A percentile compares a stretch with the other conserved stretches of the same genome.
Conservation (phyloP, 139 green algal genomes). For the Yamagishiella unicocca region DNA sequence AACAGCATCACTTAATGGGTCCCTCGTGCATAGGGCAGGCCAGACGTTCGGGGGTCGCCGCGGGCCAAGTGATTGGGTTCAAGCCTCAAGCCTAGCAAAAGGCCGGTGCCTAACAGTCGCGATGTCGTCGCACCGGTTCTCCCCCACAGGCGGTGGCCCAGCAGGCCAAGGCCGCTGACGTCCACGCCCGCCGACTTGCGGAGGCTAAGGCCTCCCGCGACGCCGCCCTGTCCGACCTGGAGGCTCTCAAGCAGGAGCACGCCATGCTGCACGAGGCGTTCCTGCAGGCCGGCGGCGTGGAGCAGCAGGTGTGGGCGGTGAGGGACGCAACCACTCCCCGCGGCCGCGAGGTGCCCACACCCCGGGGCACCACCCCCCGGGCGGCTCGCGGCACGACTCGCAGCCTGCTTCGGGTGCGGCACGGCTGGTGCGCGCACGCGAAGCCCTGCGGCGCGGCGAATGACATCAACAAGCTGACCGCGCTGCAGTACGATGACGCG, state of each 20-base stretch:
- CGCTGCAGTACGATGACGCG: background rate
- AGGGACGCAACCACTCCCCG: background rate
- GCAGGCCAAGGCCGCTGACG: background rate
- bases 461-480: slow-evolving; percentile 12
- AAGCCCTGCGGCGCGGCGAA: background rate
- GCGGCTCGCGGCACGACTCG: background rate
- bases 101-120: too few relatives aligned
- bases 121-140: too few relatives aligned
- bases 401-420: background rate
- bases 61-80: too few relatives aligned
- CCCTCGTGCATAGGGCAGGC: too few relatives aligned
- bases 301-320: background rate
- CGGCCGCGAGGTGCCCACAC: too few relatives aligned
- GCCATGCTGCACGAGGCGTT: slow-evolving; percentile 13
- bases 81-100: too few relatives aligned
- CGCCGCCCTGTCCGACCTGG: background rate
- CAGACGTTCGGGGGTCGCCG: too few relatives aligned
- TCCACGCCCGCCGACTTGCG: background rate
- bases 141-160: background rate
- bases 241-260: slow-evolving; percentile 17
- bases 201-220: background rate
- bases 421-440: slow-evolving; percentile 33
- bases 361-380: background rate
- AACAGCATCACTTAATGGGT: too few relatives aligned
- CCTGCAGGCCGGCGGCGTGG: background rate